These are phyloP conservation scores for Fonsecaea pugnacius DNA, from an alignment of 2,329 filamentous ascomycete genomes.

Conservation along the genomic window DNA sequence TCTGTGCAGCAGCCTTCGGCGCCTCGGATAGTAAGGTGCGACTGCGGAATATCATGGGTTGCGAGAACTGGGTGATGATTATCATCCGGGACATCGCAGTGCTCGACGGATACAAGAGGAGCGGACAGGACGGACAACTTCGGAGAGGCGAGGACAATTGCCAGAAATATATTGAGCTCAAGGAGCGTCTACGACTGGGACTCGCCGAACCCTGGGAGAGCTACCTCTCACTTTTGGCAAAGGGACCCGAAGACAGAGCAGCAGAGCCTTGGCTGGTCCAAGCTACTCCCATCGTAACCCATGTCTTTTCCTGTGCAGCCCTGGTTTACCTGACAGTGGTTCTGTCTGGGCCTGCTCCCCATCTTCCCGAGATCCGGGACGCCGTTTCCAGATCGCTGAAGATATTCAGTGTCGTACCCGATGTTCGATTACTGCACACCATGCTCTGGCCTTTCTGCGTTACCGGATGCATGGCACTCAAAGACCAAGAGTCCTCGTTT, in stretches of 20 bases:
- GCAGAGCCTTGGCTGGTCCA: background rate
- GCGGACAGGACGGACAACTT: background rate
- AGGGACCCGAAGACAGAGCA: background rate
- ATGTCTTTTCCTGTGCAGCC: background rate
- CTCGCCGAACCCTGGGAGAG: constrained; percentile 5
- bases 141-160: background rate
- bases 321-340: background rate
- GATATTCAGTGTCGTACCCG: background rate
- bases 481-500: constrained; percentile 14
- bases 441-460: constrained; percentile 14
- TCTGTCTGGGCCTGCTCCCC: background rate
- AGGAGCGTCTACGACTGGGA: background rate
- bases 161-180: constrained; percentile 3
- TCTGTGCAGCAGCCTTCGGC: background rate
- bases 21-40: constrained; percentile 3
- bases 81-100: constrained; percentile 13
- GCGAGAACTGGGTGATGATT: constrained; percentile 17
- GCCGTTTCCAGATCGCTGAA: background rate
- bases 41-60: constrained; percentile 12
- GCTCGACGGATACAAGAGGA: background rate
- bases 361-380: background rate
- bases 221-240: constrained; percentile 1
- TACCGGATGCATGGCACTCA: constrained; percentile 12
- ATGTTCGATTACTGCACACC: constrained; percentile 2
- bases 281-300: background rate